phyloP scores from a whole-genome alignment of 805 yeast species.

The Candida michaelii region DNA sequence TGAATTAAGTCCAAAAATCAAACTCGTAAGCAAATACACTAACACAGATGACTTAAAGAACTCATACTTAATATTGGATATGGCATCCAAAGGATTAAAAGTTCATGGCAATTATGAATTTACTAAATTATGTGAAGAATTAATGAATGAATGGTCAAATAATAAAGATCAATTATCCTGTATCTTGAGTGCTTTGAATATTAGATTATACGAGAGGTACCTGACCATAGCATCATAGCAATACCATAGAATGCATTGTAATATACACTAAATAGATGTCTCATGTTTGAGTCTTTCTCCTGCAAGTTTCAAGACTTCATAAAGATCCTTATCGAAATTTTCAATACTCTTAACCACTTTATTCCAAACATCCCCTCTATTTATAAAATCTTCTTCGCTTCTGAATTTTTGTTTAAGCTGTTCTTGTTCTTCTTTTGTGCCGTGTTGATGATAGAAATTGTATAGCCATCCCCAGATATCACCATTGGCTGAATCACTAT shows the following conservation, averaged over 20 bases:
- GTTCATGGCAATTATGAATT: constrained; percentile 45
- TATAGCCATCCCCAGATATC: constrained; percentile 75
- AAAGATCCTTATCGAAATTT: constrained; percentile 41
- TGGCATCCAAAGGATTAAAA: constrained; percentile 53
- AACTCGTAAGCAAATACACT: constrained; percentile 47
- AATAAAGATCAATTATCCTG: constrained; percentile 74
- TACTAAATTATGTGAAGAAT: constrained; percentile 42
- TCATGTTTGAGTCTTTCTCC: constrained; percentile 13
- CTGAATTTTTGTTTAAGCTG: constrained; percentile 35
- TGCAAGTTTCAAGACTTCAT: constrained; percentile 39
- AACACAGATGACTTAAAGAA: constrained; percentile 25
- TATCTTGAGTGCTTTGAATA: constrained; percentile 70
- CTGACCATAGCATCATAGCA: too few species aligned
- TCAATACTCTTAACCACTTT: constrained; percentile 46
- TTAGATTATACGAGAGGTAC: constrained; percentile 57
- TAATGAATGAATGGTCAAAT: constrained; percentile 65
- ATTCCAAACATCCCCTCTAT: constrained; percentile 64
- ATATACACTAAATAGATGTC: neutral
- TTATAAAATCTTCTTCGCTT: constrained; percentile 48
- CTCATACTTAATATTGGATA: constrained; percentile 57
- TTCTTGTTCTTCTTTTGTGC: constrained; percentile 35
- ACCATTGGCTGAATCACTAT: constrained; percentile 58
- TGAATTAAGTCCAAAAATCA: constrained; percentile 54
- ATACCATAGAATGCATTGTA: too few species aligned
- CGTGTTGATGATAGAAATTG: constrained; percentile 42